Percentiles rank a stretch among this genome's conserved stretches.
These are phyloP conservation scores for Rhodotorula toruloides DNA, from an alignment of 768 basidiomycete species.

Conservation along the genomic window DNA sequence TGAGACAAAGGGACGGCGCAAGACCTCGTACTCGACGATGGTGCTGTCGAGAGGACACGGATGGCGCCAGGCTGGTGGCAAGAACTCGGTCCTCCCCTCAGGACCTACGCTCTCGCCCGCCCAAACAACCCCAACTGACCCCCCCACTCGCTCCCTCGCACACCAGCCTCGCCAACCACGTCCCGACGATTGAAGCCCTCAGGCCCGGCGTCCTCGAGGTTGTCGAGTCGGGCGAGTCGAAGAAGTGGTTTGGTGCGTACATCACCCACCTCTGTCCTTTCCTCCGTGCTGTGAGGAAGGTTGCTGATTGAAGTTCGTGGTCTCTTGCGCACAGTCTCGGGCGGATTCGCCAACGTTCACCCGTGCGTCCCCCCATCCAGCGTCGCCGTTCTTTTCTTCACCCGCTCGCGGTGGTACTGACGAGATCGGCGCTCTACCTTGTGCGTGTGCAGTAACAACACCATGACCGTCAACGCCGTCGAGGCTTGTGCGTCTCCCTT, in stretches of 20 bases:
- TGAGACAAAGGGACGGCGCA: too few relatives aligned
- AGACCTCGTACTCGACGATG: too few relatives aligned
- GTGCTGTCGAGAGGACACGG: too few relatives aligned
- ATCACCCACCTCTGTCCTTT: background rate
- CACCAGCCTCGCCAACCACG: conserved; percentile 83
- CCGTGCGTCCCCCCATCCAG: conserved; percentile 42
- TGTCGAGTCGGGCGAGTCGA: conserved; percentile 70
- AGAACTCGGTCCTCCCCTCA: too few relatives aligned
- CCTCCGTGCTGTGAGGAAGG: background rate
- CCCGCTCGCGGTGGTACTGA: too few relatives aligned
- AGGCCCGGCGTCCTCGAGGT: conserved; percentile 93
- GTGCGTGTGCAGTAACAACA: conserved; percentile 74
- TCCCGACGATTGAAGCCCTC: conserved; percentile 91
- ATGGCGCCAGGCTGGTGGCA: too few relatives aligned
- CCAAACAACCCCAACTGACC: conserved; percentile 2
- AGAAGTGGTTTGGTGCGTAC: conserved; percentile 98
- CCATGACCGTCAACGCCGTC: conserved; percentile 89
- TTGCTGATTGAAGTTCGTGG: background rate
- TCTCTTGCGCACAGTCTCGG: conserved; percentile 62
- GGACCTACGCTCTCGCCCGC: too few relatives aligned
- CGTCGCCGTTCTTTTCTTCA: too few relatives aligned
- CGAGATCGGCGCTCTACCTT: too few relatives aligned
- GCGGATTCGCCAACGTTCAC: conserved; percentile 96
- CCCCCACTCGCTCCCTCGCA: background rate
- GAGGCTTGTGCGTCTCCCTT: conserved; percentile 63